phyloP scores from a whole-genome alignment of 2,329 filamentous ascomycete genomes.

The Aphanocladium album region DNA sequence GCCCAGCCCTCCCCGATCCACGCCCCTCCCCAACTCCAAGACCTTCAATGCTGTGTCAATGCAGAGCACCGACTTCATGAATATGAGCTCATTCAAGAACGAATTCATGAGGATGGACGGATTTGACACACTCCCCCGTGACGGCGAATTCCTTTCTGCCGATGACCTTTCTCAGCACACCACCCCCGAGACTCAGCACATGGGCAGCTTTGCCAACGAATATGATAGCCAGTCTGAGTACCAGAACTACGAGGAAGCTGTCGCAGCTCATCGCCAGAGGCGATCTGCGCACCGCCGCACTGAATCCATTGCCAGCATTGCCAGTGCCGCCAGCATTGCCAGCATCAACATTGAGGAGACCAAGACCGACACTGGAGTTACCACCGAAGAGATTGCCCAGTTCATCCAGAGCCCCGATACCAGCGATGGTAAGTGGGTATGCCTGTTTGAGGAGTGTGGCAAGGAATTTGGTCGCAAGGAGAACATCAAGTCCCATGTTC shows the following conservation, averaged over 20 bases:
- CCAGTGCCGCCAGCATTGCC: constrained; percentile 54
- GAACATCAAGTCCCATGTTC: constrained; percentile 97
- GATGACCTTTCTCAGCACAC: constrained; percentile 45
- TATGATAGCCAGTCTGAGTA: constrained; percentile 40
- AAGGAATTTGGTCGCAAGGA: constrained; percentile 96
- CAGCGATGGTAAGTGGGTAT: constrained; percentile 73
- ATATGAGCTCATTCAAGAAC: constrained; percentile 43
- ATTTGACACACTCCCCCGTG: constrained; percentile 29
- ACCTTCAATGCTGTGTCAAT: constrained; percentile 47
- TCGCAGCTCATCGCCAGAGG: constrained; percentile 18
- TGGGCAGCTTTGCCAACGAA: constrained; percentile 36
- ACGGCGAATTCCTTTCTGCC: constrained; percentile 33
- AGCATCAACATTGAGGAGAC: constrained; percentile 61
- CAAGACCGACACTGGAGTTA: constrained; percentile 76
- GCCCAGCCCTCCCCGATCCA: constrained; percentile 53
- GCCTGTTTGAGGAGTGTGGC: constrained; percentile 70
- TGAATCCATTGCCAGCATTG: constrained; percentile 54
- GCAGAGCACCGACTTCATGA: constrained; percentile 53
- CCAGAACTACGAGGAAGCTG: constrained; percentile 17
- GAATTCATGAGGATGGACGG: constrained; percentile 39
- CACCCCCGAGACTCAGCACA: constrained; percentile 47
- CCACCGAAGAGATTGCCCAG: constrained; percentile 73
- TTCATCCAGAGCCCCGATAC: constrained; percentile 70
- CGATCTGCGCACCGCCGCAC: constrained; percentile 47
- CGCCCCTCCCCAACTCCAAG: constrained; percentile 41